Evolutionary conservation across 1,284 basidiomycete genomes (phyloP), one percentile per base, ranked within the genome.

Genomic region (Cryptococcus sp.): DNA sequence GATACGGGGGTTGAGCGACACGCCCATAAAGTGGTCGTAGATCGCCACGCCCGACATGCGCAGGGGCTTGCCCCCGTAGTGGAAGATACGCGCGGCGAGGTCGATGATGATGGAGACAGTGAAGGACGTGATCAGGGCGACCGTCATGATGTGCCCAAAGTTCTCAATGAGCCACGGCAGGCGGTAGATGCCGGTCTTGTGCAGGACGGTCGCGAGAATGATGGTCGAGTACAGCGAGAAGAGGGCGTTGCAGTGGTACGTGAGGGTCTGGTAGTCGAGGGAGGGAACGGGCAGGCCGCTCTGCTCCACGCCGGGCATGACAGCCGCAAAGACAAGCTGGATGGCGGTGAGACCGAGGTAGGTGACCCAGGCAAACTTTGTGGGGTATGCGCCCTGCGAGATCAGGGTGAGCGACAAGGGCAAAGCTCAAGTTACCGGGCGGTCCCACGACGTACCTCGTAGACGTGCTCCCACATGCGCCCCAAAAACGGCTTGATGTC

Each of bases 11-110:
- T 98, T 98, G 62, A 99, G 82, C 53, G 83, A 83, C 39, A 93
- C 92, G 47, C 96, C 96, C 93, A 98, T 98, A 79, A 92, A 95
- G 62, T 92, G 87, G 70, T 96, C 93, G 74, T 96, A 99, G 64
- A 94, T 83, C 77, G 89, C 85, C 79, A 86, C 95, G 52, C 92
- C 93, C 16, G 89, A 92, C 89, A 97, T 95, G 63, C 95, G 84
- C 50, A 94, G 86, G 61, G 87, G 84, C 65, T 86, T 85, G 3
- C 87, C 87, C n/a, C 87, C 89, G 45, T 75, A 79, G 63, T 77
- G 64, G 62, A 76, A 69, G 2, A 82, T 79, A 59, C 93, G 82
- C 0, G 87, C 86, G 57, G 85, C 78, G 63, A 91, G 82, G 76
- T 96, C 94, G 69, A 87, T 87, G 60, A 85, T 82, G 61, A 89